Evolutionary conservation across 331 rosid genomes (phyloP).

Genomic region (Pyrus hybrid): DNA sequence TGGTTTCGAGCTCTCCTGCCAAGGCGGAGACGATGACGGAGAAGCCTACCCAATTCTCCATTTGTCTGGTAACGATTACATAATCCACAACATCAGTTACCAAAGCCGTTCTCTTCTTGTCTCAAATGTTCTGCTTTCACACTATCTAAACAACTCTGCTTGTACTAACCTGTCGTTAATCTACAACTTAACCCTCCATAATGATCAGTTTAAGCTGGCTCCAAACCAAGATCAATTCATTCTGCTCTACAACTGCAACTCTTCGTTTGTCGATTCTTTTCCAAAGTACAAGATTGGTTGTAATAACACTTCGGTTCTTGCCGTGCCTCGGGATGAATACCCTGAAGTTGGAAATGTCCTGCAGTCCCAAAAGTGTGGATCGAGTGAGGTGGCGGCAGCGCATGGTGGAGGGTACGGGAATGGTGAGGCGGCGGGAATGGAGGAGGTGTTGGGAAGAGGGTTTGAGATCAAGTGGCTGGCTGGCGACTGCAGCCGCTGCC

Average conservation of each 20-base stretch:
- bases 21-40: not conserved
- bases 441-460: slow-evolving; percentile 39
- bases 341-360: not conserved
- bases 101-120: slow-evolving; percentile 15
- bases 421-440: not conserved
- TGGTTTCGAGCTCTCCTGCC: slow-evolving; percentile 43
- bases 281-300: slow-evolving; percentile 17
- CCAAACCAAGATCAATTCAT: not conserved
- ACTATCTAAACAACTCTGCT: not conserved
- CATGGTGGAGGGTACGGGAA: not conserved
- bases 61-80: slow-evolving; percentile 2
- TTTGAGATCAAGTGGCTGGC: slow-evolving; percentile 44
- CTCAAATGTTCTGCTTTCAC: slow-evolving; percentile 26
- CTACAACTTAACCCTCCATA: not conserved
- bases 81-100: slow-evolving; percentile 34
- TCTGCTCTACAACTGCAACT: slow-evolving; percentile 29
- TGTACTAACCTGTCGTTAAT: slow-evolving; percentile 7
- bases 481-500: slow-evolving; percentile 21
- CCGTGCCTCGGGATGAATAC: slow-evolving; percentile 8
- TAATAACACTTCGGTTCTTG: slow-evolving; percentile 22
- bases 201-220: not conserved
- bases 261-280: not conserved
- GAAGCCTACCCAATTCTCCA: slow-evolving; percentile 20
- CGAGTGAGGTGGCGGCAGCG: not conserved
- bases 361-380: slow-evolving; percentile 8